Evolutionary conservation across 495 filamentous ascomycete species (phyloP), one percentile per base, ranked within the genome.

Genomic region (Daldinia decipiens): DNA sequence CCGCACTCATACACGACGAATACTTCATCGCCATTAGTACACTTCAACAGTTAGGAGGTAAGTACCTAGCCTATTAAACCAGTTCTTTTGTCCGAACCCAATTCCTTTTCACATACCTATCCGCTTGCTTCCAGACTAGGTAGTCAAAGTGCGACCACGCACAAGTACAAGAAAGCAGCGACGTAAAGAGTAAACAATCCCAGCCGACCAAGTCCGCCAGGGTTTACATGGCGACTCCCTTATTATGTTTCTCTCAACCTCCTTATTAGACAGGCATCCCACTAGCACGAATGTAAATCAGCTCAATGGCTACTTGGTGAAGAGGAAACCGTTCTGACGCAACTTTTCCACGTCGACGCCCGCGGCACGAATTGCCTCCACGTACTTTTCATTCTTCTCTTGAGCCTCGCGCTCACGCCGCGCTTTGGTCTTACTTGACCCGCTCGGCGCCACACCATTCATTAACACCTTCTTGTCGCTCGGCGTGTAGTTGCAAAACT

Each of bases 401-500:
- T 83, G 82, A 11, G 93, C 93, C 77, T 94, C 88, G 67, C 87
- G 89, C 81, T 98, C 95, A 65, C 95, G 82, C 45, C 94, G 81
- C 52, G 93, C 93, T 76, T 97, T 98, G 29, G 95, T 99, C 85
- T 98, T 98, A 56, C 88, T 91, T 71, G 89, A 92, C 38, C 95
- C 95, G 56, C 88, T 92, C 13, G 95, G 95, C 57, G 95, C 95
- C 9, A 99, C 95, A 5, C 95, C 95, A 15, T 87, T 93, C 76
- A 99, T 85, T 21, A 99, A 92, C 76, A 89, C 88, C 38, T 85
- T 82, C 76, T 88, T 90, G 78, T 99, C 96, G 13, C 84, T 75
- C 0, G 93, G 88, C n/a, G 94, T 97, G 80, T 90, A 97, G 78
- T 98, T 98, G 61, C 97, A 92, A 74, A 99, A 99, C 1, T 88